Evolutionary conservation across 2,329 filamentous ascomycete species (phyloP), one percentile per base, ranked within the genome.

Genomic region (Metarhizium album): DNA sequence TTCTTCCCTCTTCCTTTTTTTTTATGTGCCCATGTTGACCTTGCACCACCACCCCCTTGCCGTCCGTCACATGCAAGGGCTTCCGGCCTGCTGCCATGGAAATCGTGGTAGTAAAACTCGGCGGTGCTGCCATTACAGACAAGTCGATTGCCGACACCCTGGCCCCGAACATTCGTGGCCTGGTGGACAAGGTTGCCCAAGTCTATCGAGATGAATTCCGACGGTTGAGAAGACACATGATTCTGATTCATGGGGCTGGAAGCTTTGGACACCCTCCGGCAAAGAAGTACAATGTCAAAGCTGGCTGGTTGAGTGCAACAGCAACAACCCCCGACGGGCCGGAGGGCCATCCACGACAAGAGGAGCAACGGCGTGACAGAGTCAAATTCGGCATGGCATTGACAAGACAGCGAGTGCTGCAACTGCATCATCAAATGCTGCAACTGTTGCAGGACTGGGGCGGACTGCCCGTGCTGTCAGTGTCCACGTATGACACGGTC

Each of bases 81-180:
- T 29, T 11, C 27, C 27, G 27, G 7, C 27, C n/a, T 38, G 35
- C 13, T 38, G 13, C n/a, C 2, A 51, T 51, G 49, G 29, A 31
- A 23, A 51, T 38, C 2, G 29, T 51, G 16, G 31, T 51, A 5
- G 46, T 51, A 20, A 51, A 51, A 27, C 40, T 51, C 14, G 49
- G 49, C 16, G 49, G 49, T 7, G 49, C 49, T 3, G 49, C 49
- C 40, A 51, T 51, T 23, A 51, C 49, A 20, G 49, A 40, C 40
- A 51, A 51, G 45, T 27, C 49, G 16, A 37, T 35, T 20, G 9
- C 40, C 9, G 49, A 48, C 31, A 31, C 45, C 7, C 40, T 51
- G n/a, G 45, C 49, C 45, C 27, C 38, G n/a, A 29, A 29, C 27
- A 29, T 29, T 29, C 27, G 11, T 29, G 27, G 27, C 27, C 27